phyloP scores from a whole-genome alignment of 352 stramenopile genomes.

The Globisporangium radiosum region DNA sequence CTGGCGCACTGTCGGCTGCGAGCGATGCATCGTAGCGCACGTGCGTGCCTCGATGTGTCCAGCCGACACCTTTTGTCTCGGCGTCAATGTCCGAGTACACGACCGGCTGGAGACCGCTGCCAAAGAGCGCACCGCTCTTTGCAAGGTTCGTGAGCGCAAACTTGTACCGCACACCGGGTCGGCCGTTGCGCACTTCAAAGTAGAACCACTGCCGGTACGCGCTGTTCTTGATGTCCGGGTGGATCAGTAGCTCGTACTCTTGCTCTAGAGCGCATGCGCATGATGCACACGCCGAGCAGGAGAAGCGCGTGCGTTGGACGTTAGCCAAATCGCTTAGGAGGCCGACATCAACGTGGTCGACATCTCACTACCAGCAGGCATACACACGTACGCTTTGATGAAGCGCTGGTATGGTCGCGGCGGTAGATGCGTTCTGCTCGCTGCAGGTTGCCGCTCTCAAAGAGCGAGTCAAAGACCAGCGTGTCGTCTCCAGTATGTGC shows the following conservation, averaged over 20 bases:
- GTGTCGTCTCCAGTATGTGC: conserved; percentile 30
- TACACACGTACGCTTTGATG: conserved; percentile 4
- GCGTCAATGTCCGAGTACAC: conserved; percentile 69
- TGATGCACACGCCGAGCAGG: neutral
- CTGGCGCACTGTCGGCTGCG: conserved; percentile 25
- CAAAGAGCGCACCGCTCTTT: conserved; percentile 80
- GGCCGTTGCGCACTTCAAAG: conserved; percentile 71
- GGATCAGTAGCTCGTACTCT: conserved; percentile 67
- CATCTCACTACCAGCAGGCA: too few relatives aligned
- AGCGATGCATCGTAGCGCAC: conserved; percentile 55
- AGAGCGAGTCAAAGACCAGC: conserved; percentile 67
- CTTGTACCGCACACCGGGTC: conserved; percentile 38
- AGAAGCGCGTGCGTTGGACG: neutral
- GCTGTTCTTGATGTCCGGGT: conserved; percentile 77
- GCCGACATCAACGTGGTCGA: too few relatives aligned
- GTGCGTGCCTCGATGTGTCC: conserved; percentile 50
- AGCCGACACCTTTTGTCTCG: conserved; percentile 32
- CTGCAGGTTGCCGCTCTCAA: conserved; percentile 69
- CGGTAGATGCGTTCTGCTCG: conserved; percentile 54
- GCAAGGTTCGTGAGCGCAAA: conserved; percentile 79
- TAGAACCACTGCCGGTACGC: conserved; percentile 90
- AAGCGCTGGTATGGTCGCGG: conserved; percentile 5
- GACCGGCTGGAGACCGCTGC: conserved; percentile 69
- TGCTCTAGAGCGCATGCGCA: conserved; percentile 18
- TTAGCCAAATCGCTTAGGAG: neutral